Conservation (phyloP, 495 filamentous ascomycete genomes). For the Chaetomium cochliodes region DNA sequence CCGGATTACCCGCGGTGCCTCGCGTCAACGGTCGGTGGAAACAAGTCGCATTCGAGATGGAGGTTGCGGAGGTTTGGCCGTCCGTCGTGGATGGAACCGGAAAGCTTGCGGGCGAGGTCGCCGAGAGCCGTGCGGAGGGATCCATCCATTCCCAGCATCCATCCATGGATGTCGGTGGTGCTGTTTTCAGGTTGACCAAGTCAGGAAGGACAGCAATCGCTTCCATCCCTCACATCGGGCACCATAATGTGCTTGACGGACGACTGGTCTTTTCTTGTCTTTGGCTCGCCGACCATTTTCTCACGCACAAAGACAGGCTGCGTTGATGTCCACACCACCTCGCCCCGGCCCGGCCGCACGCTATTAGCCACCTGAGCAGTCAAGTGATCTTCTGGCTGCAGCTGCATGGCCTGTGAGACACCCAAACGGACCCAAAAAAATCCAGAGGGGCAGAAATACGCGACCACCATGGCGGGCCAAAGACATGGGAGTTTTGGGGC, state of each 20-base stretch:
- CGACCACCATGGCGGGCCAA: constrained; percentile 12
- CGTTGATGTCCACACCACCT: constrained; percentile 26
- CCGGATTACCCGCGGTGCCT: background rate
- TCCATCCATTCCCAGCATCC: too few species aligned
- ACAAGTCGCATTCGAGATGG: background rate
- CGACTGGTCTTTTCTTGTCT: background rate
- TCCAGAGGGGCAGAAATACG: constrained; percentile 18
- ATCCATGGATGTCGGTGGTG: too few species aligned
- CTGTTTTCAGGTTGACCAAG: too few species aligned
- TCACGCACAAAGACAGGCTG: background rate
- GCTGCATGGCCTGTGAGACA: constrained; percentile 34
- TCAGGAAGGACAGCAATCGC: background rate
- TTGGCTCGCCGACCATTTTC: background rate
- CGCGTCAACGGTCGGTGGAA: background rate
- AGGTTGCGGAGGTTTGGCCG: background rate
- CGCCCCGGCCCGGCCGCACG: constrained; percentile 25
- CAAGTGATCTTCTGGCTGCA: constrained; percentile 39
- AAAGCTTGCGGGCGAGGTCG: too few species aligned
- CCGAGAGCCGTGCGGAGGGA: too few species aligned
- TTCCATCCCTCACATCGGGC: background rate
- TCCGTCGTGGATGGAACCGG: background rate
- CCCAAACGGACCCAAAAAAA: constrained; percentile 21
- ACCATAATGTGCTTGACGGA: background rate
- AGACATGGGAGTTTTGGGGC: constrained; percentile 9
- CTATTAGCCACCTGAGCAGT: constrained; percentile 32